Conservation (phyloP, 371 early-diverging fungal genomes). For the Apophysomyces variabilis region DNA sequence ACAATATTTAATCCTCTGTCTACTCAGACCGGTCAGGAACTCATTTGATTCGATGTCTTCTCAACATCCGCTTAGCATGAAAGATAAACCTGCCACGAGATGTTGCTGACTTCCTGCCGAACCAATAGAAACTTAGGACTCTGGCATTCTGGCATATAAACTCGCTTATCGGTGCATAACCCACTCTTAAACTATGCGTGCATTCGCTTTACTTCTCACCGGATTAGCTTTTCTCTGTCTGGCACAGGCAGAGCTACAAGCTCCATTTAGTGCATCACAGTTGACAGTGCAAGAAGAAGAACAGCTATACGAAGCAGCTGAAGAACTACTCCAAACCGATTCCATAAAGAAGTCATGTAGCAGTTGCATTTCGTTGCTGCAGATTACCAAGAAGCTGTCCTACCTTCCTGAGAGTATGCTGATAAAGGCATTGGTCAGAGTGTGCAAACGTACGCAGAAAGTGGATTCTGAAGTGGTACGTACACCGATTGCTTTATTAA, state of each 20-base stretch:
- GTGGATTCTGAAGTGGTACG: constrained; percentile 48
- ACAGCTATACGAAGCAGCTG: constrained; percentile 20
- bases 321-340: constrained; percentile 27
- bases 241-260: constrained; percentile 12
- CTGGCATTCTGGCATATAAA: background rate
- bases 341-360: constrained; percentile 32
- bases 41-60: background rate
- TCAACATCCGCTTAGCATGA: background rate
- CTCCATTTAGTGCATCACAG: constrained; percentile 12
- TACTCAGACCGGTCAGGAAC: background rate
- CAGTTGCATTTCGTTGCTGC: constrained; percentile 42
- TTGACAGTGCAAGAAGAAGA: constrained; percentile 13
- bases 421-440: constrained; percentile 31
- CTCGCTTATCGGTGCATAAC: background rate
- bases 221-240: constrained; percentile 6
- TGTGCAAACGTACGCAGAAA: constrained; percentile 37
- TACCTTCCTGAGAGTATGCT: constrained; percentile 40
- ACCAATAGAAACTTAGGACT: background rate
- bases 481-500: background rate
- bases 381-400: constrained; percentile 39
- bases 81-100: background rate
- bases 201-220: background rate
- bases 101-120: constrained; percentile 2
- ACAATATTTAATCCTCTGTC: background rate
- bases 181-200: constrained; percentile 14